phyloP scores from a whole-genome alignment of 2,329 filamentous ascomycete species.

The Cryphonectria radicalis region DNA sequence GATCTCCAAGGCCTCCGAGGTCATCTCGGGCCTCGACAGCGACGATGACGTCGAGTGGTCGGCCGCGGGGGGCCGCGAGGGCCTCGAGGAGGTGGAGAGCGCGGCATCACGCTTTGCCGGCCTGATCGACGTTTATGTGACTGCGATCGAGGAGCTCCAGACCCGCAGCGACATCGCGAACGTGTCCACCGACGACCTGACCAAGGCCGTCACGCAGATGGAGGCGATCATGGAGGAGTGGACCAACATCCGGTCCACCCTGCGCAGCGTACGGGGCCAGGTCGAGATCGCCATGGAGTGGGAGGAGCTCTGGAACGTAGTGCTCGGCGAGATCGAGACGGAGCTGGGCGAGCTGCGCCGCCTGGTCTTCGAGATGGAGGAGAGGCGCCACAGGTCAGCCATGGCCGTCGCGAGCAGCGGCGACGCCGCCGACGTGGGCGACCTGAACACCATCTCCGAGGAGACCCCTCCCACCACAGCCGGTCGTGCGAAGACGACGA shows the following conservation, averaged over 20 bases:
- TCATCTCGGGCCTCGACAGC: constrained; percentile 85
- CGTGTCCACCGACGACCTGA: constrained; percentile 73
- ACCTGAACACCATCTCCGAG: constrained; percentile 91
- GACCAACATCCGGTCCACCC: constrained; percentile 76
- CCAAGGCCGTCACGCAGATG: constrained; percentile 82
- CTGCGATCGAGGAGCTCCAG: constrained; percentile 92
- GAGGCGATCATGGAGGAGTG: constrained; percentile 84
- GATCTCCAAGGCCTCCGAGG: constrained; percentile 90
- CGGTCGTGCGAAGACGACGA: constrained; percentile 54
- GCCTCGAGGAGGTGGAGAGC: constrained; percentile 71
- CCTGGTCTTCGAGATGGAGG: constrained; percentile 96
- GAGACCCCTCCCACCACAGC: constrained; percentile 66
- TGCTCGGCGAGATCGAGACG: constrained; percentile 88
- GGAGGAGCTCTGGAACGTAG: constrained; percentile 95
- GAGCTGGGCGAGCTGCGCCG: constrained; percentile 69
- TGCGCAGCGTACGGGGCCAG: constrained; percentile 82
- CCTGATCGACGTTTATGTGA: constrained; percentile 89
- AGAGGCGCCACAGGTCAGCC: constrained; percentile 82
- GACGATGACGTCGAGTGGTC: constrained; percentile 99
- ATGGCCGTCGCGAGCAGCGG: constrained; percentile 61
- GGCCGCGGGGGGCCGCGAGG: constrained; percentile 81
- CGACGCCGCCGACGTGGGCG: constrained; percentile 77
- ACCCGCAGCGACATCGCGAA: constrained; percentile 73
- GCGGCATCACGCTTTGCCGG: constrained; percentile 85
- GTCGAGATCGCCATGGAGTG: constrained; percentile 99